phyloP scores from a whole-genome alignment of 2,329 filamentous ascomycete genomes.

The Nigrograna mackinnonii region DNA sequence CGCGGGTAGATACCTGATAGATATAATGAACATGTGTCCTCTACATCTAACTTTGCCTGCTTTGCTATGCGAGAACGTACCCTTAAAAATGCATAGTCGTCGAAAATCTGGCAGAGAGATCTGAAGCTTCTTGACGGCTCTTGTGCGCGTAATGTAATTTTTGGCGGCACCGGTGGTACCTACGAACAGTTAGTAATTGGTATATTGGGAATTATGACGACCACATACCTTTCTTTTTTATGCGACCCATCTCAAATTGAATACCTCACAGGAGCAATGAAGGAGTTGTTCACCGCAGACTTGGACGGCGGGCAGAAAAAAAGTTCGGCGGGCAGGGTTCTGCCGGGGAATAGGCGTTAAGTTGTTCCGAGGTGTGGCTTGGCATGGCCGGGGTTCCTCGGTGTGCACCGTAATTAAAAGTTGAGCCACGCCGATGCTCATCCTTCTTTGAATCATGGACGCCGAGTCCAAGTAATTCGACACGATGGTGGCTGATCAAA shows the following conservation, averaged over 20 bases:
- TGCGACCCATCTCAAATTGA: constrained; percentile 34
- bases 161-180: constrained; percentile 88
- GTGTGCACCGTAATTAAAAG: too few species aligned
- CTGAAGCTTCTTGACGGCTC: constrained; percentile 96
- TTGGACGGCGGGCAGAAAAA: constrained; percentile 26
- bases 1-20: constrained; percentile 90
- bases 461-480: too few species aligned
- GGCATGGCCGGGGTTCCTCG: too few species aligned
- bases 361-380: constrained; percentile 17
- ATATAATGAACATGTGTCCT: too few species aligned
- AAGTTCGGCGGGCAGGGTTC: constrained; percentile 29
- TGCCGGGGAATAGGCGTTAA: constrained; percentile 22
- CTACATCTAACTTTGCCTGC: too few species aligned
- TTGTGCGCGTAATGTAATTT: constrained; percentile 97
- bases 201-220: background rate
- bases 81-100: constrained; percentile 99
- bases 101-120: constrained; percentile 96
- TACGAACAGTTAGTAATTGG: constrained; percentile 32
- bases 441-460: background rate
- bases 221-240: constrained; percentile 68
- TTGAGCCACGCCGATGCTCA: background rate
- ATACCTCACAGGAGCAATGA: too few species aligned
- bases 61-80: too few species aligned
- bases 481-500: constrained; percentile 51
- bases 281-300: too few species aligned